Base-by-base conservation (phyloP, 1,284 basidiomycete species). In the Boletus semigastroideus region DNA sequence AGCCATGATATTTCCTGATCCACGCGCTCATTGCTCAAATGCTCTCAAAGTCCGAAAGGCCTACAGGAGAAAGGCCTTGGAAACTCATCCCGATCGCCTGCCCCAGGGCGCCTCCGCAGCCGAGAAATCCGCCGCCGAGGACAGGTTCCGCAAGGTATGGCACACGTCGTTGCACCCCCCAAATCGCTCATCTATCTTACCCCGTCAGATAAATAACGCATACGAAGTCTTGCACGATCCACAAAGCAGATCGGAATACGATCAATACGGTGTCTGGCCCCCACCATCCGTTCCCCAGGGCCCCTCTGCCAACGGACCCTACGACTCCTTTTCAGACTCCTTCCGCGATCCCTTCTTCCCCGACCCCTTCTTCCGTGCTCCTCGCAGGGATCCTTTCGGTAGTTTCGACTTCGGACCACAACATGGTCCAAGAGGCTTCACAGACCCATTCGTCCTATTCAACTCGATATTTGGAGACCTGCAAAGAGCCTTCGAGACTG, bases 381-480 rank as follows among this genome's bases (percentile, higher is more conserved):
- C 51, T 64, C 49, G 68, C 67, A 53, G 49, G 50, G 55, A 61
- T 43, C 57, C 63, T 48, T 70, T 65, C 31, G 57, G 57, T 55
- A 46, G 47, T 14, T 60, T 59, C 33, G 61, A 22, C 9, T 65
- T 59, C 55, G 57, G 55, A 39, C 43, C 65, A 7, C 74, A 68
- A 49, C 30, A 40, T 13, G 36, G 42, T 22, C 33, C 52, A 3
- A 37, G 59, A 19, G 64, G 60, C 17, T 90, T 88, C 70, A 83
- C 81, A 1, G 86, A 91, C 63, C 89, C 88, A 3, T 90, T 89
- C 64, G 72, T 75, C 30, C 68, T 90, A 28, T 90, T 90, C 68
- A 76, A 87, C 55, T 75, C 78, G 7, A 79, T 88, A 48, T 88
- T 90, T 53, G 78, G 79, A 25, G 77, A 81, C 47, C 55, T 75